A percentile compares a stretch with the other conserved stretches of the same genome.
Conservation (phyloP, 2,329 filamentous ascomycete genomes). For the Furcasterigmium sp. region DNA sequence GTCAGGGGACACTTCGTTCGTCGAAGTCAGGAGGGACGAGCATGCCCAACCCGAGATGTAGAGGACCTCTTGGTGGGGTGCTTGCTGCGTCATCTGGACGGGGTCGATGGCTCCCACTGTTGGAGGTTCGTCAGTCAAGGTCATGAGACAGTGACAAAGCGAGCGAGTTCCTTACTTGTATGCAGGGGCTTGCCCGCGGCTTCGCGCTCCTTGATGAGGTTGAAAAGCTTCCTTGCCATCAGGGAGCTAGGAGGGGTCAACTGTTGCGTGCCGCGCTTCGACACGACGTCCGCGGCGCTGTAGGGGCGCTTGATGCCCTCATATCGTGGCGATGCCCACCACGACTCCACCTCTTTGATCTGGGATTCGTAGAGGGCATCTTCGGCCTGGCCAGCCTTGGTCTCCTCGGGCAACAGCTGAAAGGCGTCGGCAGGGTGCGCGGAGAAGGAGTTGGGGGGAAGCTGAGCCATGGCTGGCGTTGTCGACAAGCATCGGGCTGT, state of each 20-base stretch:
- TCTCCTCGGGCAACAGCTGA: constrained; percentile 72
- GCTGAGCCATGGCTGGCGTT: constrained; percentile 22
- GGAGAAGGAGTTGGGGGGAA: constrained; percentile 9
- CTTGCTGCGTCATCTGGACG: constrained; percentile 99
- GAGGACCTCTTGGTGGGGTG: constrained; percentile 88
- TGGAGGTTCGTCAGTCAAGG: constrained; percentile 11
- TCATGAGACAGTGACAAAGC: not conserved
- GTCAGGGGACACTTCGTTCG: constrained; percentile 95
- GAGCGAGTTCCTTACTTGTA: constrained; percentile 58
- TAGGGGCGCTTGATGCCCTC: constrained; percentile 90
- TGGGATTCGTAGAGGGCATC: constrained; percentile 82
- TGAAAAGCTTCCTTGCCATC: constrained; percentile 93
- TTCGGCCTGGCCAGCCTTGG: constrained; percentile 76
- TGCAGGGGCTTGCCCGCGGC: constrained; percentile 83
- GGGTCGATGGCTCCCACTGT: constrained; percentile 95
- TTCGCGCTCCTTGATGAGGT: constrained; percentile 73
- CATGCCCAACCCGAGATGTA: constrained; percentile 98
- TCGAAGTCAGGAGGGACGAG: constrained; percentile 85
- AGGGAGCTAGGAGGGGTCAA: constrained; percentile 88
- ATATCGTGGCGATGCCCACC: constrained; percentile 85
- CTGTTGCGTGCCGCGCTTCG: constrained; percentile 82
- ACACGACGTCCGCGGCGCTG: constrained; percentile 83
- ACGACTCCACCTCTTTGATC: constrained; percentile 77
- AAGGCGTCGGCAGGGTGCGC: constrained; percentile 65
- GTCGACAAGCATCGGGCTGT: constrained; percentile 24